Conservation (phyloP, 2,329 filamentous ascomycete genomes). For the Tolypocladium endophyticum region DNA sequence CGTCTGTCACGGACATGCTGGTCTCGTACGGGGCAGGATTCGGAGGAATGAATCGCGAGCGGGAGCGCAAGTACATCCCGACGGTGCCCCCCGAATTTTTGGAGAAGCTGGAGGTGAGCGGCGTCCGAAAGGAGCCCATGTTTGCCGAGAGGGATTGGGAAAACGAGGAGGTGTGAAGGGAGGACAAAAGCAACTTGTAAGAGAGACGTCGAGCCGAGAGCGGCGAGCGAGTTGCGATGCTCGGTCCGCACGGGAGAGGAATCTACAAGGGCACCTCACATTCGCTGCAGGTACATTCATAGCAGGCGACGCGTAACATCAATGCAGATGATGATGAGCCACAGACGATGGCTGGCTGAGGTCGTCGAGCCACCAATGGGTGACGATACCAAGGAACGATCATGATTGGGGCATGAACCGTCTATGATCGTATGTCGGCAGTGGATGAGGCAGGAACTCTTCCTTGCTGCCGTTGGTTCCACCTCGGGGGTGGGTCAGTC, state of each 20-base stretch:
- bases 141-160: slow-evolving; percentile 58
- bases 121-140: slow-evolving; percentile 41
- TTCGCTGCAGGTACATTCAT: background rate
- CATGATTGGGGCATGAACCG: background rate
- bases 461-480: background rate
- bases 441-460: background rate
- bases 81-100: slow-evolving; percentile 91
- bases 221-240: background rate
- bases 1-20: slow-evolving; percentile 94
- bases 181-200: background rate
- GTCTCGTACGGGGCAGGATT: slow-evolving; percentile 92
- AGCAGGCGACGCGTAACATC: background rate
- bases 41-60: slow-evolving; percentile 81
- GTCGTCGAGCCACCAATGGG: background rate
- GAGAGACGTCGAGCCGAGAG: background rate
- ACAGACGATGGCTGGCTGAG: background rate
- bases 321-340: background rate
- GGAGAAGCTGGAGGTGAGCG: slow-evolving; percentile 64
- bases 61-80: slow-evolving; percentile 90
- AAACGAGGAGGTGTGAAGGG: slow-evolving; percentile 46
- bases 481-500: background rate
- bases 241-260: background rate
- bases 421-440: background rate
- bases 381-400: background rate
- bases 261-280: background rate